Base-by-base conservation (phyloP, 805 yeast genomes). In the Sungouiozyma intestinalis region DNA sequence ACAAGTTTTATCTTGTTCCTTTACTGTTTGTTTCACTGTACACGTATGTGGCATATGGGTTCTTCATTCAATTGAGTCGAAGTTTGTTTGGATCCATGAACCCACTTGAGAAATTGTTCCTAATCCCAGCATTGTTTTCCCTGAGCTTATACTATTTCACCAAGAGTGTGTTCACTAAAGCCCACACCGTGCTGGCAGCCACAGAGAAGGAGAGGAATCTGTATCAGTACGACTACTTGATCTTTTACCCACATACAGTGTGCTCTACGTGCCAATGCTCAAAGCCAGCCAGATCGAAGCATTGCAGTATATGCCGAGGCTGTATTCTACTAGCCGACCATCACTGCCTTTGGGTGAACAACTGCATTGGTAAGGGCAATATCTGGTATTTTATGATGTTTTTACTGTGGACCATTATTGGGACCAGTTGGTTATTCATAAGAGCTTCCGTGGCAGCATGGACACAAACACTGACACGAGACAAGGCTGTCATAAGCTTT, bases 251-350 rank as follows among this genome's bases (percentile, higher is more conserved):
- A 5, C 62, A 59, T 39, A 64, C 60, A 13, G 65, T 64, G 48
- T 81, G 88, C 49, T 36, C 68, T 0, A 72, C 81, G 1, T 85
- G 95, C 54, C 63, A 70, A 16, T 60, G 74, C 16, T 69, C 77
- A 69, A 68, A 87, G 49, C 79, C 83, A 0, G 81, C 87, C 0
- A 63, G 94, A 33, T 69, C 92, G 0, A 78, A 80, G 45, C 95
- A 85, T 62, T 85, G 95, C 53, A 67, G 74, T 4, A 67, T 71
- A 4, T 85, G 94, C 58, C 73, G 73, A 41, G 57, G 62, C 2
- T 85, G 95, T 55, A 67, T 82, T 4, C 58, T 73, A 9, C 51
- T 72, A 38, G 81, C 76, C 51, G 95, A 85, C 51, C 90, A 81
- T 55, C 88, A 81, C 57, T 81, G 90, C 52, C 55, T 74, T 32